Evolutionary conservation across 1,284 basidiomycete genomes (phyloP), one percentile per base, ranked within the genome.

Genomic region (Trichosporon faecale): DNA sequence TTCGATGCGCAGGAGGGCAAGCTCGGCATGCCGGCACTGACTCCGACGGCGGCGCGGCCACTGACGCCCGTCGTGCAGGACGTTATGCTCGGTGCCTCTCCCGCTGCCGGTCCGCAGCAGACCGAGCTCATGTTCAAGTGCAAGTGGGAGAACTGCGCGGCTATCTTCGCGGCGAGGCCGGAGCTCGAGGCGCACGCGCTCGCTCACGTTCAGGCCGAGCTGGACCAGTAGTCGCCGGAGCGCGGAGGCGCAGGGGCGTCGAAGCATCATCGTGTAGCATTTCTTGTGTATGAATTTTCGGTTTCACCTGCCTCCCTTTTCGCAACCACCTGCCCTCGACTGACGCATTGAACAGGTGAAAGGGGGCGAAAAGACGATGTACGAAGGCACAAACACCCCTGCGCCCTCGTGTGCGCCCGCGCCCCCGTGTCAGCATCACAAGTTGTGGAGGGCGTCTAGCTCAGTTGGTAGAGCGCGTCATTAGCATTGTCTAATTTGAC

Each of bases 141-240:
- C 65, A 75, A 75, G 68, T 75, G 74, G 76, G 57, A 33, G 11
- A 61, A 14, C 68, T 76, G 69, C 46, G 72, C 70, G 12, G 8
- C 23, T 3, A 14, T 37, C 14, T 12, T n/a, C 9, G 31, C 23
- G 1, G 9, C 29, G 66, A 63, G 52, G 8, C 61, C 69, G 67
- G 72, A 72, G 35, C 65, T 75, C 3, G 68, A 68, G 44, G 52
- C 49, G 21, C 74, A 75, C 40, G 74, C 68, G 16, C 27, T 71
- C 23, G 66, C 44, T 2, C 74, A 75, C 21, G 65, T 74, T 9
- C 46, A 67, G 25, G 37, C 37, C 29, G 33, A 70, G 69, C 23
- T 67, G 7, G 60, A 27, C 14, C 61, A 49, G 31, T 63, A 35
- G 5, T 7, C 25, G 14, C 21, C 35, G 11, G 16, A 21, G n/a